Evolutionary conservation across 225 moss, liverwort and hornwort genomes (phyloP), one percentile per base, ranked within the genome.

Genomic region (Bryum argenteum): DNA sequence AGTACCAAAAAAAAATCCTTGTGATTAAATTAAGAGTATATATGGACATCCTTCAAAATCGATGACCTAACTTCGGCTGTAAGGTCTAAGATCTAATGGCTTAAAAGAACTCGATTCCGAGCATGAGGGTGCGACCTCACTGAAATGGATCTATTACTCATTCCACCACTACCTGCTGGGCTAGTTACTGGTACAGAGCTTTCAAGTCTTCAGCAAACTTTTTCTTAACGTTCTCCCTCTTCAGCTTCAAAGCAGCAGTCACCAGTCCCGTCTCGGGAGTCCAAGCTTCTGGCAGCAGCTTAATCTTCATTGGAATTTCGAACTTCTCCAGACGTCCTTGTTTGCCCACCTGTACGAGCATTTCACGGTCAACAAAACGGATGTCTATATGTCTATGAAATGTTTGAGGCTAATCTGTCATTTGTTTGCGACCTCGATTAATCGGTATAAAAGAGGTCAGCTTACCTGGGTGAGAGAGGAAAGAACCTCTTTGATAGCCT

Each of bases 241-340:
- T 98, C 1, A 98, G 90, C 77, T 98, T 98, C 58, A 98, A 67
- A 18, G 97, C 97, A 54, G 97, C 94, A 44, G 97, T 98, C 52
- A 94, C 94, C 43, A 98, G 84, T 50, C 94, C 94, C 77, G 59
- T 69, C 57, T 98, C 97, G 6, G 97, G 92, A 48, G 89, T 94
- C 97, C 97, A 98, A 23, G 89, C 92, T 50, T 98, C 97, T 17
- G 94, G 43, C 54, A 94, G 79, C 66, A 94, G 82, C 81, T 92
- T 98, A 16, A 94, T 43, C 77, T 94, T 98, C 41, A 85, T 64
- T 14, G 97, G 97, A 67, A 94, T 85, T 81, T 98, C 97, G 66
- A 84, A 89, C 71, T 83, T 91, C 50, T 92, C 71, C 84, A 98
- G 74, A 41, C 59, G 76, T 23, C 78, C 85, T 70, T 94, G 83